A percentile compares a stretch with the other conserved stretches of the same genome.
Conservation (phyloP, 2,329 filamentous ascomycete species). For the Aaosphaeria arxii region DNA sequence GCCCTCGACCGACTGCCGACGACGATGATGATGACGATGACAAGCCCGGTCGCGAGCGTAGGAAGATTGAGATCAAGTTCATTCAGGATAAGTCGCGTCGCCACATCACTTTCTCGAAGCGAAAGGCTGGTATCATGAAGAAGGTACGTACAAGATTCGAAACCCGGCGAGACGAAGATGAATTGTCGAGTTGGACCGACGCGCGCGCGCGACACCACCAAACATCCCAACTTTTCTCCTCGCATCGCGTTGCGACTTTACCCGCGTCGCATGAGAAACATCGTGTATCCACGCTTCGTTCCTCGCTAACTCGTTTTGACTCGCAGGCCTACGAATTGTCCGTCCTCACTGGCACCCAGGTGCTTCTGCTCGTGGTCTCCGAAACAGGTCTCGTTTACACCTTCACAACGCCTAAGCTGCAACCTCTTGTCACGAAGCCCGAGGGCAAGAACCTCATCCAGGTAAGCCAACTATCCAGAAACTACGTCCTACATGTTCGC, state of each 20-base stretch:
- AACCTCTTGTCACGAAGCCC: conserved; percentile 95
- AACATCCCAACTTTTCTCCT: not conserved
- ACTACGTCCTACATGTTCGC: not conserved
- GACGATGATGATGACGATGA: conserved; percentile 98
- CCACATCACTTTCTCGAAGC: conserved; percentile 99
- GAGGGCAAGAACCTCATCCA: conserved; percentile 99
- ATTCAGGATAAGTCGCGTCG: conserved; percentile 99
- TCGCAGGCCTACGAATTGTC: conserved; percentile 93
- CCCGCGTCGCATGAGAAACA: conserved; percentile 30
- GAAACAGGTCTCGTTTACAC: conserved; percentile 98
- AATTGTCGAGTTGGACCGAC: no score
- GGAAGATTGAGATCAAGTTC: conserved; percentile 99
- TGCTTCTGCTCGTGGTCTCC: conserved; percentile 91
- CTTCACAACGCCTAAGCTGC: conserved; percentile 96
- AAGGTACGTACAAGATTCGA: conserved; percentile 66
- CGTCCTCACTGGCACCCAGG: conserved; percentile 95
- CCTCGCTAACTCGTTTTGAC: conserved; percentile 18
- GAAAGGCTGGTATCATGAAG: conserved; percentile 99
- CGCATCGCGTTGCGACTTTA: conserved; percentile 3
- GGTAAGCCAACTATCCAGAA: conserved; percentile 54
- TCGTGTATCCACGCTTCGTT: conserved; percentile 7
- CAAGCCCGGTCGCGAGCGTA: conserved; percentile 93
- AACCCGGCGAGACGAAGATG: not conserved
- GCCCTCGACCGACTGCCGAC: conserved; percentile 75
- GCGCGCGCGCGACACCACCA: no score